Conservation (phyloP, 2,329 filamentous ascomycete species). For the Cytospora piceae region DNA sequence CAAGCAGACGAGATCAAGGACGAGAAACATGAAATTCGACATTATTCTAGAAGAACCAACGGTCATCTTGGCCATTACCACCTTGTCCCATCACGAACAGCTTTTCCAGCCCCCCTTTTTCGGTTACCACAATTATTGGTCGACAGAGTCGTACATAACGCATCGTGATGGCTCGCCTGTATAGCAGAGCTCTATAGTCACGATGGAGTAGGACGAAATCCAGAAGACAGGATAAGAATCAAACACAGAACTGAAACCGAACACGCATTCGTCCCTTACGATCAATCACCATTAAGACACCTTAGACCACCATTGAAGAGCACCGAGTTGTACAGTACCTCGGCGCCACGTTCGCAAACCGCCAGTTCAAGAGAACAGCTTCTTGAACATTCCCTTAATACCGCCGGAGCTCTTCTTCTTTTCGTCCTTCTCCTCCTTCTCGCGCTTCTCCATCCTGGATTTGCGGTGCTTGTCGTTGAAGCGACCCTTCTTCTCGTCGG, state of each 20-base stretch:
- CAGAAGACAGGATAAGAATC: constrained; percentile 6
- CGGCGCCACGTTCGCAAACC: not conserved
- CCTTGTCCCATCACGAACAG: not conserved
- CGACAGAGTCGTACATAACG: constrained; percentile 19
- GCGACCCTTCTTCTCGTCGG: not conserved
- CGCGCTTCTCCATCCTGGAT: constrained; percentile 27
- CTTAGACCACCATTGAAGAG: not conserved
- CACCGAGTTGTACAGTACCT: not conserved
- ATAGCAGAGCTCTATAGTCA: not conserved
- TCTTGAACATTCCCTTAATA: constrained; percentile 31
- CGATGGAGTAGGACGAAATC: constrained; percentile 6
- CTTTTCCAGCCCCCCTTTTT: constrained; percentile 27
- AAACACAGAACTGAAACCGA: constrained; percentile 2
- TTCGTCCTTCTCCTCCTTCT: constrained; percentile 27
- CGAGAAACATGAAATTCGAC: not conserved
- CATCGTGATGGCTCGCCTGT: not conserved
- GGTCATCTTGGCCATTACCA: not conserved
- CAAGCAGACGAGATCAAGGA: not conserved
- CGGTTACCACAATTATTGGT: not conserved
- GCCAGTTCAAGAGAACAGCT: constrained; percentile 23
- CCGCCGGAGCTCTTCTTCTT: constrained; percentile 30
- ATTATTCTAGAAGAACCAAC: not conserved
- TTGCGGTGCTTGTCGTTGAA: constrained; percentile 29
- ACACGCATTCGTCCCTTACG: not conserved
- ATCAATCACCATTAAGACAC: not conserved